Evolutionary conservation across 768 basidiomycete genomes (phyloP).

Genomic region (Hirschioporus abietinus): DNA sequence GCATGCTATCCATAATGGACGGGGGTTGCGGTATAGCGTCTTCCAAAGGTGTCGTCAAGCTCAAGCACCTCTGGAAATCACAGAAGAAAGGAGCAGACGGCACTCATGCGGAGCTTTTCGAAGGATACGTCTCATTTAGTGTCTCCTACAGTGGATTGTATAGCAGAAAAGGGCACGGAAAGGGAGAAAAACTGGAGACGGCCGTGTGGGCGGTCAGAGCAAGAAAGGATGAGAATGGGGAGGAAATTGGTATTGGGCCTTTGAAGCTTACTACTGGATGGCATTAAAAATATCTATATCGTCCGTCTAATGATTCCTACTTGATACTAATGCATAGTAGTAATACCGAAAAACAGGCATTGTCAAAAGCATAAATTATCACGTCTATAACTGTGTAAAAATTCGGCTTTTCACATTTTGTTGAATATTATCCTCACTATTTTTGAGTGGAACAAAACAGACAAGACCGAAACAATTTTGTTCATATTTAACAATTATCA

Average conservation of each 20-base stretch:
- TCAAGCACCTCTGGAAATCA: conserved; percentile 28
- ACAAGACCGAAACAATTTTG: too few relatives aligned
- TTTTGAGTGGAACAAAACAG: too few relatives aligned
- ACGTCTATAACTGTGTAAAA: too few relatives aligned
- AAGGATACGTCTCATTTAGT: conserved; percentile 32
- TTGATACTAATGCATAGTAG: too few relatives aligned
- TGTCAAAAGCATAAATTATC: too few relatives aligned
- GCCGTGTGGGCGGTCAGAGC: conserved; percentile 36
- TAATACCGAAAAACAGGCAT: too few relatives aligned
- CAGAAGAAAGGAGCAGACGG: conserved; percentile 11
- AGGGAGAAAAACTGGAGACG: conserved; percentile 23
- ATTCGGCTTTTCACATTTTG: too few relatives aligned
- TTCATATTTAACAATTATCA: too few relatives aligned
- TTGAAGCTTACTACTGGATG: conserved; percentile 12
- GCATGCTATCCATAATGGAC: conserved; percentile 19
- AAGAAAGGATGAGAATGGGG: conserved; percentile 26
- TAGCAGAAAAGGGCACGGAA: conserved; percentile 30
- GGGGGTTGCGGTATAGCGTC: conserved; percentile 28
- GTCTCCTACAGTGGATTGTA: conserved; percentile 30
- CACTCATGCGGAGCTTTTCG: conserved; percentile 28
- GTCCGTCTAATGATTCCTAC: not conserved
- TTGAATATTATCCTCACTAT: too few relatives aligned
- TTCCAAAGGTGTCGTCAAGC: conserved; percentile 29
- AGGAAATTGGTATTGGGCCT: conserved; percentile 29
- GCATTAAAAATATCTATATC: not conserved